phyloP scores from a whole-genome alignment of 495 filamentous ascomycete species.

The Podospora didyma region DNA sequence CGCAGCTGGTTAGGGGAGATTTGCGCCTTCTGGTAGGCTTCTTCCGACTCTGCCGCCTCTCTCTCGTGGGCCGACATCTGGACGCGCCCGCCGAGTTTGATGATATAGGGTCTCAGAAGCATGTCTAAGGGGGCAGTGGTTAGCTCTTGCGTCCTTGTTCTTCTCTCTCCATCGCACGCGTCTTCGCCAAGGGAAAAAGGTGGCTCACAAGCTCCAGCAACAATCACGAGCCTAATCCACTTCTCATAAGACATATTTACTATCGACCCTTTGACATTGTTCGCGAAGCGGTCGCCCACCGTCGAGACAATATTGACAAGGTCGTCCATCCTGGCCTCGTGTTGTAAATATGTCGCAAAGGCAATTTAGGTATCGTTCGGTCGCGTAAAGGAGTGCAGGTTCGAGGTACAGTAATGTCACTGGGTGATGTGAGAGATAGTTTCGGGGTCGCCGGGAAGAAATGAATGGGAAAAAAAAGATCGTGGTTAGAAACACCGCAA shows the following conservation, averaged over 20 bases:
- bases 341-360: too few relatives aligned
- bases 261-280: conserved; percentile 54
- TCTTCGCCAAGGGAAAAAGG: neutral
- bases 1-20: conserved; percentile 49
- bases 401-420: too few relatives aligned
- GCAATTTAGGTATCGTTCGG: too few relatives aligned
- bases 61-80: conserved; percentile 47
- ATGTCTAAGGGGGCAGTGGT: conserved; percentile 41
- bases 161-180: neutral
- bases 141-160: neutral
- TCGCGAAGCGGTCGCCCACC: conserved; percentile 42
- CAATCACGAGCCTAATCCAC: conserved; percentile 58
- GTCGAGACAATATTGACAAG: conserved; percentile 28
- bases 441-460: neutral
- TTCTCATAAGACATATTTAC: conserved; percentile 48
- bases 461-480: conserved; percentile 1
- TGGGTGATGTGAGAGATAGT: too few relatives aligned
- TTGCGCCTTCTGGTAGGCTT: conserved; percentile 22
- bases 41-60: conserved; percentile 27
- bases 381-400: too few relatives aligned
- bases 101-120: conserved; percentile 62
- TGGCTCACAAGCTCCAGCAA: conserved; percentile 43
- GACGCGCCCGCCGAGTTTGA: conserved; percentile 40
- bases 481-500: conserved; percentile 6
- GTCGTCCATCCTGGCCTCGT: conserved; percentile 25